Conservation (phyloP, 768 basidiomycete species). For the Coprinellus micaceus region DNA sequence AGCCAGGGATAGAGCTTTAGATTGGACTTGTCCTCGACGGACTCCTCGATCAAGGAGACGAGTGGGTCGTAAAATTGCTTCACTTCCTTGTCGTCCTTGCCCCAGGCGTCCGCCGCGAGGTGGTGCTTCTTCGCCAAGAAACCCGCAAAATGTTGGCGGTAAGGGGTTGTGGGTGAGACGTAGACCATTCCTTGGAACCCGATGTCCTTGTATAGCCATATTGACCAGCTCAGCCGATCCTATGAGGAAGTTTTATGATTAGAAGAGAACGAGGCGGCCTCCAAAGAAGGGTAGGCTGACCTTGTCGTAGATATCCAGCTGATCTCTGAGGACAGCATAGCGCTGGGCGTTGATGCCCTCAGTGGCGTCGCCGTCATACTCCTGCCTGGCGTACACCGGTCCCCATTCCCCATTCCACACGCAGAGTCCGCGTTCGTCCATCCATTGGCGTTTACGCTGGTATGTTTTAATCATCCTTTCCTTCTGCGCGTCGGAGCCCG, state of each 20-base stretch:
- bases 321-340: constrained; percentile 65
- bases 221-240: constrained; percentile 72
- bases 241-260: constrained; percentile 17
- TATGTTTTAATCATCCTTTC: constrained; percentile 50
- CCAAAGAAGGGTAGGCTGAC: constrained; percentile 24
- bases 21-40: constrained; percentile 43
- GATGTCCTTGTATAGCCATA: constrained; percentile 85
- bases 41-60: constrained; percentile 52
- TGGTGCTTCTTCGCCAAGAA: constrained; percentile 74
- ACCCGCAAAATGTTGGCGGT: constrained; percentile 61
- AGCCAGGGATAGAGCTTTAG: constrained; percentile 58
- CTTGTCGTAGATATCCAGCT: constrained; percentile 68
- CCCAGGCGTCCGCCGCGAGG: constrained; percentile 76
- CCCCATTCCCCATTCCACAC: constrained; percentile 88
- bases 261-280: neutral
- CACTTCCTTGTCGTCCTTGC: constrained; percentile 60
- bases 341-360: constrained; percentile 66
- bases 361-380: constrained; percentile 57
- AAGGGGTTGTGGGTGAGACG: constrained; percentile 61
- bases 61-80: constrained; percentile 62
- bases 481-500: constrained; percentile 49
- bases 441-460: constrained; percentile 71
- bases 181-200: constrained; percentile 84
- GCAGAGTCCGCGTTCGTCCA: constrained; percentile 59
- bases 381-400: constrained; percentile 67